phyloP scores from a whole-genome alignment of 139 green algal genomes.

The Chlorella sp. region DNA sequence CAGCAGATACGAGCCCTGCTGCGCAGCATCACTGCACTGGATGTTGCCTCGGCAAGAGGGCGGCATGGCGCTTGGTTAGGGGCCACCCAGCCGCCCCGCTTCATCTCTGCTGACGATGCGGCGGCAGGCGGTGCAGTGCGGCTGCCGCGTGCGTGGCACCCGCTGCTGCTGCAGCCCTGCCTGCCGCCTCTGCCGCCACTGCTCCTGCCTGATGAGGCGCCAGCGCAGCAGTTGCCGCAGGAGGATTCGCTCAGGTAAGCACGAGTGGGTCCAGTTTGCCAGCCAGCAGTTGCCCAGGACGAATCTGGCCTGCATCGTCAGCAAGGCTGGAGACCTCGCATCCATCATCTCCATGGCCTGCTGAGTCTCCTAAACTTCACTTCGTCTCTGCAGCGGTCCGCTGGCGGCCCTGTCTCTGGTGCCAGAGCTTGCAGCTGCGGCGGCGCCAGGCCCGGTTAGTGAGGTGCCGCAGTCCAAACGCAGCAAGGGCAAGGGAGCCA shows the following conservation, averaged over 20 bases:
- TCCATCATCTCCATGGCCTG: no score
- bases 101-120: constrained; percentile 30
- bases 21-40: constrained; percentile 57
- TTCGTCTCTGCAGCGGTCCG: neutral
- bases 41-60: constrained; percentile 69
- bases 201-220: constrained; percentile 6
- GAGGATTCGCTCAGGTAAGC: neutral
- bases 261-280: neutral
- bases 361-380: no score
- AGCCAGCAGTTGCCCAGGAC: neutral
- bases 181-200: constrained; percentile 45
- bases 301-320: no score
- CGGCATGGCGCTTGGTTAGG: constrained; percentile 67
- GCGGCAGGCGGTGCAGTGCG: neutral
- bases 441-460: neutral
- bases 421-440: constrained; percentile 24
- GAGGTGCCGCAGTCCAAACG: constrained; percentile 8
- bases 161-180: constrained; percentile 54
- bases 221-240: neutral
- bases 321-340: neutral
- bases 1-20: constrained; percentile 44
- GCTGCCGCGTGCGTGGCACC: constrained; percentile 38
- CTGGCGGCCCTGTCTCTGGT: constrained; percentile 13
- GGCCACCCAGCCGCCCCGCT: constrained; percentile 26
- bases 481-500: neutral